These are phyloP conservation scores for Eruca vesicaria DNA, from an alignment of 441 rosid species.

Conservation along the genomic window DNA sequence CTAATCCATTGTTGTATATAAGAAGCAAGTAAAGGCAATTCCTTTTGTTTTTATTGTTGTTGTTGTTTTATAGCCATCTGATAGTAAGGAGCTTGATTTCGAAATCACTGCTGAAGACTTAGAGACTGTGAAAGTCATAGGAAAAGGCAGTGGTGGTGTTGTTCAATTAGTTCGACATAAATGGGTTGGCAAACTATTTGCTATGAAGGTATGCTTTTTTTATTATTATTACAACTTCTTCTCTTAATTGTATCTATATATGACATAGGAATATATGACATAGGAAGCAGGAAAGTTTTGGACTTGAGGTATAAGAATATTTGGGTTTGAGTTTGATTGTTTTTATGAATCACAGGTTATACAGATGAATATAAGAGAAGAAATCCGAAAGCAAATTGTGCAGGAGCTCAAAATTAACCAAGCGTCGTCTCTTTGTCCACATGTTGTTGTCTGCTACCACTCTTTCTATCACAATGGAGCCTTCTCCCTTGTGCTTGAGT, in stretches of 20 bases:
- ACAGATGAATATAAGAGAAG: conserved; percentile 94
- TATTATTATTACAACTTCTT: too few species aligned
- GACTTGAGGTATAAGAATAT: neutral
- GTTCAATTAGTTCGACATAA: conserved; percentile 93
- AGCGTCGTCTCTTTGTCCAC: conserved; percentile 73
- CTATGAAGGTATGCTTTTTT: conserved; percentile 64
- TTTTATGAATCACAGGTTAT: conserved; percentile 59
- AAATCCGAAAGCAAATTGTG: conserved; percentile 85
- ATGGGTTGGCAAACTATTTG: conserved; percentile 79
- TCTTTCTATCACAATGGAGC: conserved; percentile 94
- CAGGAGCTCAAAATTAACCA: conserved; percentile 94
- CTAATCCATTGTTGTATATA: neutral
- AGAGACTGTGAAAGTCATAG: conserved; percentile 89
- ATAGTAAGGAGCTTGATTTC: conserved; percentile 67
- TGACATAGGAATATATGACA: too few species aligned
- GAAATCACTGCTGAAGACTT: conserved; percentile 84
- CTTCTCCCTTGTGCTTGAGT: conserved; percentile 81
- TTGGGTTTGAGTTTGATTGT: conserved; percentile 19
- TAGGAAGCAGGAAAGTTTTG: neutral
- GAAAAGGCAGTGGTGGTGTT: conserved; percentile 94
- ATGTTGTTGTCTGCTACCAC: conserved; percentile 84
- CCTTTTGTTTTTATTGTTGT: conserved; percentile 15
- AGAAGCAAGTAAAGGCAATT: neutral
- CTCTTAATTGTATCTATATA: too few species aligned
- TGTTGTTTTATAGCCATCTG: conserved; percentile 52